These are phyloP conservation scores for Xylaria sp. DNA, from an alignment of 2,329 filamentous ascomycete species.

Conservation along the genomic window DNA sequence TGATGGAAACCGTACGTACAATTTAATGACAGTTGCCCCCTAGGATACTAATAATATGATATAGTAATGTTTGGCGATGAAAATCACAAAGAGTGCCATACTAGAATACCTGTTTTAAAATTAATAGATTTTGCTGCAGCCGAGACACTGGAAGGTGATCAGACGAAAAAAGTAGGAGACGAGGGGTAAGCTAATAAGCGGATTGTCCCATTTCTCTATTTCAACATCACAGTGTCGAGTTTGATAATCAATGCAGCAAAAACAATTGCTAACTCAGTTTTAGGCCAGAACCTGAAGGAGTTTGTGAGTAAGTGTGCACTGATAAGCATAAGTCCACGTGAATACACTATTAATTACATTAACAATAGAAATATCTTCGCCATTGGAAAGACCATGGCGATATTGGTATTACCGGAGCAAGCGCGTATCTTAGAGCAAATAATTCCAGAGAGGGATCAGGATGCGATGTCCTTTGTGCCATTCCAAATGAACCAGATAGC, in stretches of 20 bases:
- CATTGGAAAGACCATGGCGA: neutral
- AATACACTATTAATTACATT: neutral
- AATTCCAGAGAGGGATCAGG: neutral
- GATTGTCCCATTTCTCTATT: neutral
- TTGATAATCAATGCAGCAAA: neutral
- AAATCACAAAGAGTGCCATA: neutral
- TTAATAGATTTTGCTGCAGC: slow-evolving; percentile 3
- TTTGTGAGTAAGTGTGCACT: neutral
- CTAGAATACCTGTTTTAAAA: neutral
- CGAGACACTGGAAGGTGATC: neutral
- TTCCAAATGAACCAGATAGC: neutral
- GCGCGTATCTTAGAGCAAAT: neutral
- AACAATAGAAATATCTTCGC: neutral
- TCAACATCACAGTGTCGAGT: neutral
- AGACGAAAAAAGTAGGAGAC: neutral
- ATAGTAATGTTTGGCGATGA: neutral
- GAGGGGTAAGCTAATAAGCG: neutral
- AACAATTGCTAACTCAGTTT: neutral
- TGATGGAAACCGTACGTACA: neutral
- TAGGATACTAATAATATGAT: neutral
- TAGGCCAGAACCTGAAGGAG: neutral
- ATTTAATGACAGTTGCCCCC: neutral
- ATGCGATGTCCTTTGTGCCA: neutral
- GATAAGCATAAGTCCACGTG: neutral
- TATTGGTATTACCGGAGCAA: neutral